These are phyloP conservation scores for Phaseolus coccineus DNA, from an alignment of 331 rosid species.

Conservation along the genomic window DNA sequence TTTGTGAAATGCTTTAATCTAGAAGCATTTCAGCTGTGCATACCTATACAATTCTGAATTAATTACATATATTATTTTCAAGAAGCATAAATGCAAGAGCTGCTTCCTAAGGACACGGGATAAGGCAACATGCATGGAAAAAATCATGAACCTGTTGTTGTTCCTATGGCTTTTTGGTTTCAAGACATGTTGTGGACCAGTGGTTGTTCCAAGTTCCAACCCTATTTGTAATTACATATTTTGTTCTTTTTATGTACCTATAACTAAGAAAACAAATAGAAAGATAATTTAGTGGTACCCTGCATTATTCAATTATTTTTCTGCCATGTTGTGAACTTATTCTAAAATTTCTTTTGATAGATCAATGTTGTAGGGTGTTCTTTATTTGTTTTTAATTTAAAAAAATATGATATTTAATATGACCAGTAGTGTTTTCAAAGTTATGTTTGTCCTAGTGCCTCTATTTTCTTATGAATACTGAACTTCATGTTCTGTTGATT, in stretches of 20 bases:
- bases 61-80: neutral
- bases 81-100: neutral
- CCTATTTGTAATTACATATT: neutral
- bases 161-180: constrained; percentile 6
- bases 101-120: neutral
- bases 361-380: neutral
- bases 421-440: constrained; percentile 7
- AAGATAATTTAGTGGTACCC: constrained; percentile 6
- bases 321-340: neutral
- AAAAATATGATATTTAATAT: neutral
- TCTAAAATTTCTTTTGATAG: constrained; percentile 16
- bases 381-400: neutral
- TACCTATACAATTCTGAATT: neutral
- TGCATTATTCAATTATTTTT: neutral
- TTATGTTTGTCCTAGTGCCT: constrained; percentile 19
- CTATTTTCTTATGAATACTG: neutral
- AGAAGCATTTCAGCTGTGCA: neutral
- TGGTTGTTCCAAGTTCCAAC: constrained; percentile 24
- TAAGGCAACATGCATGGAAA: neutral
- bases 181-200: neutral
- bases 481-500: constrained; percentile 28
- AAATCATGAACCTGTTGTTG: neutral
- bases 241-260: constrained; percentile 17
- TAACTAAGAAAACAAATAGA: neutral
- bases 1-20: too few species aligned